These are phyloP conservation scores for Fusarium secorum DNA, from an alignment of 2,329 filamentous ascomycete species.

Conservation along the genomic window DNA sequence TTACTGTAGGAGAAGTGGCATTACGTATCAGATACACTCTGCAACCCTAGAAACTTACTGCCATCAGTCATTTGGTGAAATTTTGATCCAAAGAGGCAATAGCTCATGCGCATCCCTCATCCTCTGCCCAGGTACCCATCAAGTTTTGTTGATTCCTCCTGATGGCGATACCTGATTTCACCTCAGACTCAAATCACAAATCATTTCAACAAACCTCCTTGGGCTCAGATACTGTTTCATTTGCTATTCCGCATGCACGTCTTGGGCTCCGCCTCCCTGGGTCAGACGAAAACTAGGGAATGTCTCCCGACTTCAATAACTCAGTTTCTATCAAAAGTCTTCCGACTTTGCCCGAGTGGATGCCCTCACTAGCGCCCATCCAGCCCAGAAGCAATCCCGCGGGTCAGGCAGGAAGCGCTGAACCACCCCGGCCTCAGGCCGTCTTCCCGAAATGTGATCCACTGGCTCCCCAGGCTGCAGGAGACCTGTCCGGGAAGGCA, in stretches of 20 bases:
- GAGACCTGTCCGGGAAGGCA: conserved; percentile 5
- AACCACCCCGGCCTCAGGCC: conserved; percentile 11
- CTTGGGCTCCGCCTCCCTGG: conserved; percentile 23
- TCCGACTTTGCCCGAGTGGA: conserved; percentile 41
- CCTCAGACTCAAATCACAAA: conserved; percentile 1
- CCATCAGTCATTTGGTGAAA: conserved; percentile 22
- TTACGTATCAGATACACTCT: conserved; percentile 23
- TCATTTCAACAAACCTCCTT: conserved; percentile 1
- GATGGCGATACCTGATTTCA: conserved; percentile 9
- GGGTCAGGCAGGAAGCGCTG: conserved; percentile 31
- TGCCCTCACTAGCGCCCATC: conserved; percentile 32
- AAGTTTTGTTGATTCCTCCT: conserved; percentile 5
- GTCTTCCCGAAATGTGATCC: conserved; percentile 22
- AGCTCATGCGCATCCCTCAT: conserved; percentile 12
- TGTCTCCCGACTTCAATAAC: conserved; percentile 39
- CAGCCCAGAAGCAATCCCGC: conserved; percentile 32
- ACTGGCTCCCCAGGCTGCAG: conserved; percentile 27
- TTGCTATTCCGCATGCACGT: conserved; percentile 5
- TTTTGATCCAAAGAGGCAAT: conserved; percentile 15
- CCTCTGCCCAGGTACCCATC: background rate
- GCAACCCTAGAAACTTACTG: conserved; percentile 4
- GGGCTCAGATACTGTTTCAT: conserved; percentile 13
- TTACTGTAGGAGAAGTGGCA: conserved; percentile 7
- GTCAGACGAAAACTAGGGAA: conserved; percentile 37
- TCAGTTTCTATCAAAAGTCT: conserved; percentile 22